Evolutionary conservation across 495 filamentous ascomycete genomes (phyloP).

Genomic region (Tuber indicum): DNA sequence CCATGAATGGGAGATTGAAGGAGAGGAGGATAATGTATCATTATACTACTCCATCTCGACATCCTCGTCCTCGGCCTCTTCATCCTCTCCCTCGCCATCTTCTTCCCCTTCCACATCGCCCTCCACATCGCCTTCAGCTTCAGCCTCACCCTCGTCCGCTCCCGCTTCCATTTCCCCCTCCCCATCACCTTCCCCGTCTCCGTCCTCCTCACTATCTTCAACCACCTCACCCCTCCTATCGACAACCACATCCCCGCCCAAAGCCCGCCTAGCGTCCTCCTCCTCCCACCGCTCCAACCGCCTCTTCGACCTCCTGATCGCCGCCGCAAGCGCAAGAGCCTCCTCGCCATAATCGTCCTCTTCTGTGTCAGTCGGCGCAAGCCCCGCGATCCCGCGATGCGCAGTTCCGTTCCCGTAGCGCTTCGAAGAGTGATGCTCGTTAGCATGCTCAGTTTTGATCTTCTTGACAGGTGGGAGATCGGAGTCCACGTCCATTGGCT

Average conservation of each 20-base stretch:
- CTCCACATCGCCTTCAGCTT: constrained; percentile 9
- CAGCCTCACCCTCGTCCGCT: not conserved
- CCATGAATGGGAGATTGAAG: not conserved
- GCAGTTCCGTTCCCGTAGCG: constrained; percentile 37
- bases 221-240: constrained; percentile 24
- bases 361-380: constrained; percentile 59
- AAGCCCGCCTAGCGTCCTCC: constrained; percentile 46
- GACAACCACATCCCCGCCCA: constrained; percentile 22
- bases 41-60: constrained; percentile 27
- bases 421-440: constrained; percentile 18
- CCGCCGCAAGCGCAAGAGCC: constrained; percentile 61
- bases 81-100: constrained; percentile 7
- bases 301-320: constrained; percentile 60
- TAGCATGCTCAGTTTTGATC: constrained; percentile 30
- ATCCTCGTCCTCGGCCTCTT: constrained; percentile 24
- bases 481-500: constrained; percentile 9
- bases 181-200: constrained; percentile 29
- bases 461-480: constrained; percentile 29
- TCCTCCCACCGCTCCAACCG: constrained; percentile 69
- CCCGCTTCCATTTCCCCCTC: constrained; percentile 28
- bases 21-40: constrained; percentile 11
- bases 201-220: constrained; percentile 31
- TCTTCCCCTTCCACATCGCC: constrained; percentile 8
- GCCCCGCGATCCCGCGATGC: constrained; percentile 60
- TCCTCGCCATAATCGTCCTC: constrained; percentile 76